Base-by-base conservation (phyloP, 352 stramenopile species). In the Phytopythium boreale region DNA sequence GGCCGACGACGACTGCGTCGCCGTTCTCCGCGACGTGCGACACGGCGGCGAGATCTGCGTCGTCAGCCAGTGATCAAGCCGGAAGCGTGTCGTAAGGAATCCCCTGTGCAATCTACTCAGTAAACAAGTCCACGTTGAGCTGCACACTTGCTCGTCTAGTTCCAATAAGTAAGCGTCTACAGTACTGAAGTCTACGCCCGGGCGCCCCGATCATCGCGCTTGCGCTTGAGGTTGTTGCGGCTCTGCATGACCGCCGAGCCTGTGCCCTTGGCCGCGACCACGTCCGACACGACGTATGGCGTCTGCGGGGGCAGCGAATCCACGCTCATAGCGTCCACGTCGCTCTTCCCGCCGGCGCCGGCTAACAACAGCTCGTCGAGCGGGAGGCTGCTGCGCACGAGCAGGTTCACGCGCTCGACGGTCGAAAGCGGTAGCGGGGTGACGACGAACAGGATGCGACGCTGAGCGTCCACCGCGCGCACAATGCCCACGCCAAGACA, bases 221-320 rank as follows among this genome's bases (percentile, higher is more conserved):
- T 95, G 44, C 87, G 85, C 67, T 95, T 95, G 62, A 95, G 72
- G 64, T 93, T 95, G 69, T 95, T 89, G 61, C 87, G 84, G 65
- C 85, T 94, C 63, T 95, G 81, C 87, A 95, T 95, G 46, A 72
- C 77, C 14, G 74, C 72, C 10, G 87, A 87, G 19, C 87, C 87
- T 0, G 87, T 92, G 64, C 87, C 87, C 49, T 92, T 83, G 9
- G 82, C 79, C 26, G 80, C 56, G 19, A 95, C 68, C 34, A 93
- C 77, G 63, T 93, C 84, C 17, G 76, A 76, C 43, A 93, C 83
- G 34, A 81, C 73, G 68, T 93, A 92, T 15, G 83, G 85, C 55
- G 74, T 57, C 67, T 83, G 74, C 19, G 67, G 67, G 9, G 72
- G 56, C n/a, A 44, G 53, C 26, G 53, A 22, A 12, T 31, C 31